Evolutionary conservation across 179 eudicot genomes (phyloP), one percentile per base, ranked within the genome.

Genomic region (Spinacia oleracea): DNA sequence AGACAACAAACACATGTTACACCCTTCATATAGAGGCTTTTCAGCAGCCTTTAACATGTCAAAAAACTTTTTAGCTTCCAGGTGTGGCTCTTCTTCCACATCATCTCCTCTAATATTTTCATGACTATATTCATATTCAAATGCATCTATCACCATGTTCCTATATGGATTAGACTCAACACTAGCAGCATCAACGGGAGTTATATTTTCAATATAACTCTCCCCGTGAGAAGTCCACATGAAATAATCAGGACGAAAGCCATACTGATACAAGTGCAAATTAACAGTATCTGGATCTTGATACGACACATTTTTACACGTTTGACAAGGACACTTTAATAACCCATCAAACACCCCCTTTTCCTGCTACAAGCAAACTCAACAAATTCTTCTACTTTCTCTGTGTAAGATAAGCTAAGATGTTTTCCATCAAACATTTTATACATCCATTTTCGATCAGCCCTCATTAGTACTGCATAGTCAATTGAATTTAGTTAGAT

Each of bases 1-100:
- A 0, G 78, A 73, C 34, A 71, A 7, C n/a, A 38, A 5, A 20
- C 43, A 35, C 78, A 29, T 9, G 63, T 75, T 62, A 34, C 53
- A 75, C 1, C 76, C 76, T 1, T 78, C 62, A 10, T 78, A 45
- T 15, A n/a, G n/a, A n/a, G n/a, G n/a, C n/a, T n/a, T n/a, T n/a
- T n/a, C n/a, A n/a, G n/a, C n/a, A n/a, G n/a, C 62, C 50, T 5
- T 46, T 23, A 72, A 27, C 67, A 73, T 74, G n/a, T 79, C 65
- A 21, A 73, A 73, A 16, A 66, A 64, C n/a, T 16, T 34, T 55
- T 60, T 55, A 15, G 27, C 55, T 29, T 79, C 46, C 0, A 31
- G 55, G 46, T n/a, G 40, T 35, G 74, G 82, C 15, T 79, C 74
- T 18, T 79, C 82, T 42, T 73, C 68, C 25, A 20, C 46, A 20